phyloP scores from a whole-genome alignment of 176 grass and related monocot species.

The Pontederia crassipes region DNA sequence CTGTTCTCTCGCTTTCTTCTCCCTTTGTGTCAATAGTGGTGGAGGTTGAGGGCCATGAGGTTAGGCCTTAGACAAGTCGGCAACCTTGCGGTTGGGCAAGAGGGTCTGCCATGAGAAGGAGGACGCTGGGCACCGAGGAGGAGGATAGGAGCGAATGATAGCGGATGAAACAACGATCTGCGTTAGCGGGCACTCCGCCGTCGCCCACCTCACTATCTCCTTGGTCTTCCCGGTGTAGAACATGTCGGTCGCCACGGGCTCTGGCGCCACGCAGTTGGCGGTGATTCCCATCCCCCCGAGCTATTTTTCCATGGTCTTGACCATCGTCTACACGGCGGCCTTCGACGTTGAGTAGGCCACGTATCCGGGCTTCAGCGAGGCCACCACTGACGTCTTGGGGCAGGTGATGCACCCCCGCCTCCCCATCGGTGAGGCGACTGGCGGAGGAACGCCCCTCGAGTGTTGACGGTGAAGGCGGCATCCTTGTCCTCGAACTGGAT shows the following conservation, averaged over 20 bases:
- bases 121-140: no score
- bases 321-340: constrained; percentile 19
- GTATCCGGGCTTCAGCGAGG: neutral
- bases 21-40: no score
- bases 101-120: no score
- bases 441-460: neutral
- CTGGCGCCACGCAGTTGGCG: constrained; percentile 32
- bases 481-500: neutral
- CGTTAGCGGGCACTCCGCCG: constrained; percentile 17
- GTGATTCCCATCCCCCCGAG: constrained; percentile 28
- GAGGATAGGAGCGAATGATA: no score
- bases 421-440: neutral
- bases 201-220: neutral
- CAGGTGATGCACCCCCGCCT: neutral
- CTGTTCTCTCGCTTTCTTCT: no score
- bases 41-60: no score
- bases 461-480: neutral
- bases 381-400: neutral
- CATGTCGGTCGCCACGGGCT: constrained; percentile 28
- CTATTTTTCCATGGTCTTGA: constrained; percentile 23
- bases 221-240: constrained; percentile 27
- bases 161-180: no score
- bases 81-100: no score
- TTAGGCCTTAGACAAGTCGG: no score
- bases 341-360: constrained; percentile 16